Evolutionary conservation across 441 rosid genomes (phyloP).

Genomic region (Kokia cookei): DNA sequence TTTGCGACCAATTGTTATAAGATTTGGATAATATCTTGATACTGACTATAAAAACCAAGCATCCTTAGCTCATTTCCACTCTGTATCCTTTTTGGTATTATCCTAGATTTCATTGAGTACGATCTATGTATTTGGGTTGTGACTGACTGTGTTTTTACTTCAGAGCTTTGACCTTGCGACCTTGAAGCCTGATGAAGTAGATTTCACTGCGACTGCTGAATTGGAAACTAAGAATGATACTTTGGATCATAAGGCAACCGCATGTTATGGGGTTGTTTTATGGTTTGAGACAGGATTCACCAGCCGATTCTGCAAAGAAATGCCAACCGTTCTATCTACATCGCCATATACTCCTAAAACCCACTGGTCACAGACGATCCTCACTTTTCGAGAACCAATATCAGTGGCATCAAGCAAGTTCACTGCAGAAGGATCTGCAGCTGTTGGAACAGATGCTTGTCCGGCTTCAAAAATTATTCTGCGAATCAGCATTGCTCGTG

Average conservation of each 20-base stretch:
- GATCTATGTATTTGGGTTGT: not conserved
- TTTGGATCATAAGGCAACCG: constrained; percentile 13
- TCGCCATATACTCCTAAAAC: constrained; percentile 79
- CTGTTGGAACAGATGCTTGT: constrained; percentile 40
- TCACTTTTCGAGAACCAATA: constrained; percentile 77
- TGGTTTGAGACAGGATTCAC: constrained; percentile 95
- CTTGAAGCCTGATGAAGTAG: constrained; percentile 84
- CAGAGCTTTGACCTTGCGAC: constrained; percentile 76
- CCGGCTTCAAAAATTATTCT: constrained; percentile 60
- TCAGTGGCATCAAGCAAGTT: constrained; percentile 32
- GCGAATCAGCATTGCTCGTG: constrained; percentile 78
- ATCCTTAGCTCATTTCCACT: not conserved
- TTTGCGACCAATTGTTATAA: not conserved
- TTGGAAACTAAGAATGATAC: constrained; percentile 27
- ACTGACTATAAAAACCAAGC: not conserved
- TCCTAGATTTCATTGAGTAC: not conserved
- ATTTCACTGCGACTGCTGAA: constrained; percentile 62
- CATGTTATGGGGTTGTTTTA: constrained; percentile 72
- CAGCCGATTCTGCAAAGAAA: constrained; percentile 80
- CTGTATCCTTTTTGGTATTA: not conserved
- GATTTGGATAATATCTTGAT: not conserved
- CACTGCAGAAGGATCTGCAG: constrained; percentile 11
- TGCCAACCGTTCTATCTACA: constrained; percentile 65
- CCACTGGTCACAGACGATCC: constrained; percentile 87
- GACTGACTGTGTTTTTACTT: constrained; percentile 13